Base-by-base conservation (phyloP, 2,329 filamentous ascomycete species). In the Stagonosporopsis vannaccii region DNA sequence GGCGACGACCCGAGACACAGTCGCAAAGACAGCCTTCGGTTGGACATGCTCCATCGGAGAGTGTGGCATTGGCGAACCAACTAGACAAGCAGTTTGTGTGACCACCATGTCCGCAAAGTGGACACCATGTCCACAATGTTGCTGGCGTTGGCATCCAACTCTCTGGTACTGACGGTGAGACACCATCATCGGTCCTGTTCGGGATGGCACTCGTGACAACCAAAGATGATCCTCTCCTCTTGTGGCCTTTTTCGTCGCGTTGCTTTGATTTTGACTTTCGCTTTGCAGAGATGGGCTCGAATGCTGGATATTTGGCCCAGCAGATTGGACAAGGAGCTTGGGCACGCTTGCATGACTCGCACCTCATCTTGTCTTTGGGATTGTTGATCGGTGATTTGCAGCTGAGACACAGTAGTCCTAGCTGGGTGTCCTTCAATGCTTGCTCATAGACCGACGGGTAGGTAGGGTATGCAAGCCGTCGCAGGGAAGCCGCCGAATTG, bases 1-100 rank as follows among this genome's bases (percentile, higher is more conserved):
- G 69, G 22, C 72, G 62, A 4, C 76, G 76, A 12, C 84, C 83
- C 2, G 80, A 78, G 2, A 81, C 81, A 61, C 85, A 88, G 65
- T 86, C 84, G 63, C 86, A 86, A 49, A 82, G 74, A 69, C 86
- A 88, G 17, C 84, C 85, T 43, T 81, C 79, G 7, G 81, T 85
- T 2, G 84, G 81, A 73, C 86, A 88, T 26, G 79, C 80, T 15
- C 84, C 85, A 59, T 83, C 80, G 33, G 79, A 76, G 28, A 78
- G 61, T 13, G 42, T 70, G 19, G 78, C 61, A 48, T 82, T 79
- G 17, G 74, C 73, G 51, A 86, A 82, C 85, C 85, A 87, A 13
- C 79, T 78, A 7, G 77, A 78, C 26, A 87, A 77, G 67, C 86
- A 89, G 45, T 80, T 80, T 6, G 80, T 74, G 66, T 89, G 86